phyloP scores from a whole-genome alignment of 441 rosid genomes.

The Euphorbia celastroides region DNA sequence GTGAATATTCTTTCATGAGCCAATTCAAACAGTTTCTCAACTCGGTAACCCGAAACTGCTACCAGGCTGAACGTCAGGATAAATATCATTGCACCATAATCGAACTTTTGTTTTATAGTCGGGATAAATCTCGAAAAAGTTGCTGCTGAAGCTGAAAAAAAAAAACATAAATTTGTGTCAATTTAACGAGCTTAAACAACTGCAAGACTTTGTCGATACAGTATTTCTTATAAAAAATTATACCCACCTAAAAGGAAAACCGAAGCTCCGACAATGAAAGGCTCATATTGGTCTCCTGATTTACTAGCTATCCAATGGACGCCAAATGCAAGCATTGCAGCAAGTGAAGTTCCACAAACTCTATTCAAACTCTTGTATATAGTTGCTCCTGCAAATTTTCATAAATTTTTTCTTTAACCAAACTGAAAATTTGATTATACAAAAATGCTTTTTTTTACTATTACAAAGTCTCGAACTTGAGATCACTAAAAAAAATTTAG shows the following conservation, averaged over 20 bases:
- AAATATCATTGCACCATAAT: conserved; percentile 68
- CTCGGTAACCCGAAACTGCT: conserved; percentile 59
- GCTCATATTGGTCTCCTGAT: conserved; percentile 56
- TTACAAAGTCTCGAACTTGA: too few species aligned
- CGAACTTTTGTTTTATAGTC: conserved; percentile 54
- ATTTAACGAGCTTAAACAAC: too few species aligned
- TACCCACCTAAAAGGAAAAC: conserved; percentile 62
- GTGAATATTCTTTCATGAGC: conserved; percentile 64
- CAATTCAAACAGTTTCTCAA: conserved; percentile 45
- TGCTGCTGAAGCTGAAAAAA: conserved; percentile 46
- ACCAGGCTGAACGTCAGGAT: conserved; percentile 69
- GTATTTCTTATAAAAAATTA: too few species aligned
- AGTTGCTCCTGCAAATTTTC: conserved; percentile 53
- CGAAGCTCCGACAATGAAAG: conserved; percentile 51
- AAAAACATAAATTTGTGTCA: too few species aligned
- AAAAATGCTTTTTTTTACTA: too few species aligned
- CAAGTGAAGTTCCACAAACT: conserved; percentile 53
- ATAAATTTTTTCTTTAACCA: too few species aligned
- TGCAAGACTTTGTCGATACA: too few species aligned
- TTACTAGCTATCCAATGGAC: conserved; percentile 56
- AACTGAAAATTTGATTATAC: too few species aligned
- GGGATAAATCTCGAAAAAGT: conserved; percentile 78
- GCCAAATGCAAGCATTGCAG: conserved; percentile 63
- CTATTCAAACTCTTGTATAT: conserved; percentile 68
- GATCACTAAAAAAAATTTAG: too few species aligned